Base-by-base conservation (phyloP, 345 rosid genomes). In the Eucalyptus albens region DNA sequence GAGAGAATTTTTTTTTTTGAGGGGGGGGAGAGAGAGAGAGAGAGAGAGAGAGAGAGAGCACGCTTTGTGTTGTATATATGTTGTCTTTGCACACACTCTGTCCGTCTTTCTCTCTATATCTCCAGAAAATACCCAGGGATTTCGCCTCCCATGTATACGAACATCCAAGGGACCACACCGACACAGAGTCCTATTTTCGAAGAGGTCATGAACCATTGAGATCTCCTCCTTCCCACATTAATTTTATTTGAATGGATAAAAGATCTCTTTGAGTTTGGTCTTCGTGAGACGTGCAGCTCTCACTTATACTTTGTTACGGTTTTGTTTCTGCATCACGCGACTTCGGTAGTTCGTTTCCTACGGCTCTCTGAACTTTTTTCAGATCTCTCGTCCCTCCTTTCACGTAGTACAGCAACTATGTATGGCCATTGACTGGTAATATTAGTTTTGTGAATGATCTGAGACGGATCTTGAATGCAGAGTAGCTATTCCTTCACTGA, bases 21-120 rank as follows among this genome's bases (percentile, higher is more conserved):
- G 5, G 10, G 49, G 8, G 8, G 44, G 1, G 80, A 5, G 37
- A n/a, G 15, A 93, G 94, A 94, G 96, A 93, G 92, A 87, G 7
- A 33, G 44, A 72, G 45, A 87, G 7, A 33, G 44, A 72, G 45
- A 72, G 47, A 77, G 82, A 10, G 82, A 37, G 47, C 83, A 40
- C 47, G 82, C 82, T 72, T 72, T 37, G 14, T 72, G 45, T 37
- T 72, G 82, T 21, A 37, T 72, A 37, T 19, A 10, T 37, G 26
- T 37, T 19, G 42, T 72, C 45, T 72, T 72, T 37, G 45, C 44
- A 21, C 24, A 33, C 82, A 3, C 26, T 33, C 22, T 33, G 16
- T 62, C 81, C 6, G 12, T 77, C 85, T 77, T 27, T 77, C 83
- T 77, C 47, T 77, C 47, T 77, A 40, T 7, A 21, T 77, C 47